Conservation (phyloP, 495 filamentous ascomycete genomes). For the Copromyces sp. region DNA sequence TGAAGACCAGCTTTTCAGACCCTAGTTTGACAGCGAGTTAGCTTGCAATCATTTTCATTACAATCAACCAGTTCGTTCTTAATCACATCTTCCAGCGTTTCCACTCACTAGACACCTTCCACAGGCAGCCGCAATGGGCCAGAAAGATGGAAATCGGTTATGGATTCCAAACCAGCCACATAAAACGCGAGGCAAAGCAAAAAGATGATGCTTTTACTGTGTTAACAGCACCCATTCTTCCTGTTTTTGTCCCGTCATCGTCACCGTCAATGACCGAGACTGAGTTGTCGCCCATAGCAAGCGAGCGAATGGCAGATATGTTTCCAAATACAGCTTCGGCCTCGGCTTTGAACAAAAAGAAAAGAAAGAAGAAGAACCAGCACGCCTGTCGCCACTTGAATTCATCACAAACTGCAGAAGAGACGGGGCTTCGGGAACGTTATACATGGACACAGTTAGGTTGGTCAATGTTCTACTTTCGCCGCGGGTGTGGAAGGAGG, state of each 20-base stretch:
- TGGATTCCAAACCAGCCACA: background rate
- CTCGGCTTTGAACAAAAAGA: background rate
- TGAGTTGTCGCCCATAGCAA: background rate
- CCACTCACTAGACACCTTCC: background rate
- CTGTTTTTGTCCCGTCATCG: background rate
- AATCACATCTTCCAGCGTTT: background rate
- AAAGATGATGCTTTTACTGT: background rate
- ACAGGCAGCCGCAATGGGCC: background rate
- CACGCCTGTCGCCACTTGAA: background rate
- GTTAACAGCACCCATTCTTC: background rate
- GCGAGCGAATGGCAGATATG: background rate
- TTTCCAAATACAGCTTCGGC: background rate
- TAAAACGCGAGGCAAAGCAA: background rate
- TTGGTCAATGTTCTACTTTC: background rate
- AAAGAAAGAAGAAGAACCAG: background rate
- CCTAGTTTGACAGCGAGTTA: background rate
- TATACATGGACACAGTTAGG: background rate
- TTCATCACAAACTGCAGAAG: background rate
- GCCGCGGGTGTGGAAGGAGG: background rate
- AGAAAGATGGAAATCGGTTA: background rate
- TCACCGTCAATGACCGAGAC: background rate
- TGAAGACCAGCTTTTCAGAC: background rate
- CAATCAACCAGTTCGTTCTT: background rate
- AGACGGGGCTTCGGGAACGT: background rate
- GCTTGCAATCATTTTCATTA: background rate